Conservation (phyloP, 1,284 basidiomycete genomes). For the Microbotryum intermedium region DNA sequence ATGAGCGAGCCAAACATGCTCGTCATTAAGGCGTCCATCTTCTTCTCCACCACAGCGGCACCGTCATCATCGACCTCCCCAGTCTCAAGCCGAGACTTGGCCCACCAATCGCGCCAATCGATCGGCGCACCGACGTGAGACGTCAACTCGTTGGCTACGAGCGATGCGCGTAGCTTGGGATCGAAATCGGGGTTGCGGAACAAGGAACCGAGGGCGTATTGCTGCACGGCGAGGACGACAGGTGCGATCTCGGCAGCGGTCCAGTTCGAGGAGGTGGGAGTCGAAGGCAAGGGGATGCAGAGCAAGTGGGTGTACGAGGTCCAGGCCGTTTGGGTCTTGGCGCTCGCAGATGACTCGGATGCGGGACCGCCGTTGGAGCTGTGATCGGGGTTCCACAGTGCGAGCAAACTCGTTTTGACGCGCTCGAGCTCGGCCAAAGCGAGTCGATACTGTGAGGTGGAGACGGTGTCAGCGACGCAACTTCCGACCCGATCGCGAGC, state of each 20-base stretch:
- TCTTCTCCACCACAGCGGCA: background rate
- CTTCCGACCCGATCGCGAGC: no score
- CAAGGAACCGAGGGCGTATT: constrained; percentile 17
- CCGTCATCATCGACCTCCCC: background rate
- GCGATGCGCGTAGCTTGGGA: no score
- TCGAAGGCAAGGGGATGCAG: constrained; percentile 11
- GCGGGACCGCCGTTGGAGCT: no score
- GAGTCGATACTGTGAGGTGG: constrained; percentile 8
- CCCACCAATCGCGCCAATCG: constrained; percentile 10
- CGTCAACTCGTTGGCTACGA: no score
- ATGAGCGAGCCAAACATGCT: constrained; percentile 19
- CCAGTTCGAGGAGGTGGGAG: background rate
- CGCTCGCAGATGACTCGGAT: no score
- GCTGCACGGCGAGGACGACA: constrained; percentile 21
- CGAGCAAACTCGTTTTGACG: no score
- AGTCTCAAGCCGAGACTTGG: background rate
- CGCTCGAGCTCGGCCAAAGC: constrained; percentile 10
- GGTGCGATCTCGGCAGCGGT: constrained; percentile 10
- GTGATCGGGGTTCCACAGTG: no score
- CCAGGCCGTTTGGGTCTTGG: no score
- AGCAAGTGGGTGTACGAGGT: background rate
- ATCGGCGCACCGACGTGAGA: background rate
- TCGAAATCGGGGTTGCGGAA: constrained; percentile 3
- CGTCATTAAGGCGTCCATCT: constrained; percentile 12
- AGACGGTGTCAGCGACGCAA: background rate